These are phyloP conservation scores for Conoideocrella luteorostrata DNA, from an alignment of 2,329 filamentous ascomycete genomes.

Conservation along the genomic window DNA sequence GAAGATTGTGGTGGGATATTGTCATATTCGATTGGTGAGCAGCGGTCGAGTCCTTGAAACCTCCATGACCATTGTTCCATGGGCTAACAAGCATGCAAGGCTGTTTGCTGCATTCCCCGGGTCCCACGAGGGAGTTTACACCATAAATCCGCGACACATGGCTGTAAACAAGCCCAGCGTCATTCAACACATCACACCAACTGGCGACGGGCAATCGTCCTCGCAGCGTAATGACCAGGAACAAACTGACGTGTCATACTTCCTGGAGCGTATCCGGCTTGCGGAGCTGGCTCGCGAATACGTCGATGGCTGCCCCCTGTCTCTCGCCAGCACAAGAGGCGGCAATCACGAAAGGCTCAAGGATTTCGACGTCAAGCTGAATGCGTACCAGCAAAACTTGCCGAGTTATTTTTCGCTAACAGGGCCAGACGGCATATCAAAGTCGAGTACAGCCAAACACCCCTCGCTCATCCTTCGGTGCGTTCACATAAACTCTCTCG, in stretches of 20 bases:
- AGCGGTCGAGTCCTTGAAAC: too few relatives aligned
- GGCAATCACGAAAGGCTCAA: slow-evolving; percentile 3
- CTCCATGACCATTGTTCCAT: too few relatives aligned
- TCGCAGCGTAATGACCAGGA: background rate
- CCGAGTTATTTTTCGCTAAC: slow-evolving; percentile 1
- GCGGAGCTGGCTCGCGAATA: slow-evolving; percentile 3
- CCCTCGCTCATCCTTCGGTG: background rate
- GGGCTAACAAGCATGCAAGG: slow-evolving; percentile 1
- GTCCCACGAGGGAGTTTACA: slow-evolving; percentile 5
- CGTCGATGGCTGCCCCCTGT: slow-evolving; percentile 4
- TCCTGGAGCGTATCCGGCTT: slow-evolving; percentile 4
- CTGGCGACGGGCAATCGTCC: background rate
- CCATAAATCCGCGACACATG: slow-evolving; percentile 8
- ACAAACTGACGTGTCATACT: slow-evolving; percentile 1
- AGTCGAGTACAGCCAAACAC: background rate
- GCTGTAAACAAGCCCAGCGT: slow-evolving; percentile 7
- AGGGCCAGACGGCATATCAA: background rate
- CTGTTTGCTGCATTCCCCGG: slow-evolving; percentile 6
- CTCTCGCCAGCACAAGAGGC: background rate
- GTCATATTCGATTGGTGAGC: slow-evolving; percentile 6
- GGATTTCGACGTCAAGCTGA: slow-evolving; percentile 2
- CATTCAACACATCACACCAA: background rate
- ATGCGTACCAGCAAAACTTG: slow-evolving; percentile 5
- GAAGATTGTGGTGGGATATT: slow-evolving; percentile 9
- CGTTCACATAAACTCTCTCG: slow-evolving; percentile 7